Conservation (phyloP, 306 rosid genomes). For the Sesbania bispinosa region DNA sequence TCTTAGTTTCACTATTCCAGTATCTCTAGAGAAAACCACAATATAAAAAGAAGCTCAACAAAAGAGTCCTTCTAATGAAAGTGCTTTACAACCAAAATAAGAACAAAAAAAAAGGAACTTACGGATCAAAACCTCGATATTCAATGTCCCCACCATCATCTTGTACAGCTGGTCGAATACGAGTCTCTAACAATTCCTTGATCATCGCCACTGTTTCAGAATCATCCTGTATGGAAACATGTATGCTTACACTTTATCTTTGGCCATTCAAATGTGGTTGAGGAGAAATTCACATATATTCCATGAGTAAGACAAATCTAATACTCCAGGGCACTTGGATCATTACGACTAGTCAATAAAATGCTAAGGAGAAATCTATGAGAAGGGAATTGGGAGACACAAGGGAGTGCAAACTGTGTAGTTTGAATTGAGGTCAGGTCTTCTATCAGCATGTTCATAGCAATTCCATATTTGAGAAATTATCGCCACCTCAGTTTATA, state of each 20-base stretch:
- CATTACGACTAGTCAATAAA: no score
- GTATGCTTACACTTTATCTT: neutral
- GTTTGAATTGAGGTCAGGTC: no score
- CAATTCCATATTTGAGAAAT: neutral
- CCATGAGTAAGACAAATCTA: neutral
- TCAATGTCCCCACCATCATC: slow-evolving; percentile 99
- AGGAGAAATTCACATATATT: neutral
- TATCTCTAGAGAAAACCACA: slow-evolving; percentile 54
- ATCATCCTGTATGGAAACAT: slow-evolving; percentile 65
- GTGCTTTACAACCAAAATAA: slow-evolving; percentile 18
- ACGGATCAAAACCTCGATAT: slow-evolving; percentile 69
- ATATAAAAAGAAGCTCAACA: neutral
- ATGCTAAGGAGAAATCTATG: no score
- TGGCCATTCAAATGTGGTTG: neutral
- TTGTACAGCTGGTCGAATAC: slow-evolving; percentile 93
- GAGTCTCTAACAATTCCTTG: slow-evolving; percentile 93
- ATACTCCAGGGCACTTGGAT: neutral
- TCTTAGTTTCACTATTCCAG: slow-evolving; percentile 76
- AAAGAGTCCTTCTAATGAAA: neutral
- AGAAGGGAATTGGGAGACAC: no score
- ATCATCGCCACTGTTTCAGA: slow-evolving; percentile 96
- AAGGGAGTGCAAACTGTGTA: no score
- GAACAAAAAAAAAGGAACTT: slow-evolving; percentile 33
- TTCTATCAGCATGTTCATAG: no score
- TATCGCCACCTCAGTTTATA: neutral